phyloP scores from a whole-genome alignment of 1,284 basidiomycete species.

The Meira nashicola region DNA sequence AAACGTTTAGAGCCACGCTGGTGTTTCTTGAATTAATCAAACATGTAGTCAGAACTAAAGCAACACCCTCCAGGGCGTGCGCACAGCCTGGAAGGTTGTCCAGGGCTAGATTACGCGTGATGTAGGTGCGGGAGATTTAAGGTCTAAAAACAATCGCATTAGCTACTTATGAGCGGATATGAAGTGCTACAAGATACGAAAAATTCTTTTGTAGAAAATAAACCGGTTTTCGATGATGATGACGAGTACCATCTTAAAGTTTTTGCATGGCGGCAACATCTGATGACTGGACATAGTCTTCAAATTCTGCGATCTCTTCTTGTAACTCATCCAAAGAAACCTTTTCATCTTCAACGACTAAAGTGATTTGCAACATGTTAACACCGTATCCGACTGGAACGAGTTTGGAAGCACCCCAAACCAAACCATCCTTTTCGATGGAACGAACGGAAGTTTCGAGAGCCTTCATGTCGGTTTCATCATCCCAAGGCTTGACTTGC shows the following conservation, averaged over 20 bases:
- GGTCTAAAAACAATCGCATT: no score
- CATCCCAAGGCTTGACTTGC: slow-evolving; percentile 97
- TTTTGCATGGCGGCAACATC: slow-evolving; percentile 59
- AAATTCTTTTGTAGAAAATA: no score
- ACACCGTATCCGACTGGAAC: slow-evolving; percentile 93
- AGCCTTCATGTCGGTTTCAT: slow-evolving; percentile 91
- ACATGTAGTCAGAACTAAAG: no score
- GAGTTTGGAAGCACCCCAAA: slow-evolving; percentile 82
- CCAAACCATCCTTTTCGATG: slow-evolving; percentile 82
- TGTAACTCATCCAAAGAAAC: slow-evolving; percentile 92
- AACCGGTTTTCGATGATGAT: no score
- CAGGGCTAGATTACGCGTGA: no score
- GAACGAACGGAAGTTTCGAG: slow-evolving; percentile 80
- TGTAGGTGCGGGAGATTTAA: no score
- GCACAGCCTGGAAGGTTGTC: no score
- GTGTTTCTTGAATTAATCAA: no score
- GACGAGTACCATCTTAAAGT: slow-evolving; percentile 30
- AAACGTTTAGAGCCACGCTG: no score
- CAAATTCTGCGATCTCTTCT: slow-evolving; percentile 58
- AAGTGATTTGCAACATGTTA: slow-evolving; percentile 83
- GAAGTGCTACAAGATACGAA: no score
- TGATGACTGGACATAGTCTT: slow-evolving; percentile 91
- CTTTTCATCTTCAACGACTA: slow-evolving; percentile 94
- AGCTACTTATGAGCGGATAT: no score
- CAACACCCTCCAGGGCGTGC: no score